A percentile compares a stretch with the other conserved stretches of the same genome.
phyloP scores from a whole-genome alignment of 331 rosid species.

The Erythrophleum ivorense region DNA sequence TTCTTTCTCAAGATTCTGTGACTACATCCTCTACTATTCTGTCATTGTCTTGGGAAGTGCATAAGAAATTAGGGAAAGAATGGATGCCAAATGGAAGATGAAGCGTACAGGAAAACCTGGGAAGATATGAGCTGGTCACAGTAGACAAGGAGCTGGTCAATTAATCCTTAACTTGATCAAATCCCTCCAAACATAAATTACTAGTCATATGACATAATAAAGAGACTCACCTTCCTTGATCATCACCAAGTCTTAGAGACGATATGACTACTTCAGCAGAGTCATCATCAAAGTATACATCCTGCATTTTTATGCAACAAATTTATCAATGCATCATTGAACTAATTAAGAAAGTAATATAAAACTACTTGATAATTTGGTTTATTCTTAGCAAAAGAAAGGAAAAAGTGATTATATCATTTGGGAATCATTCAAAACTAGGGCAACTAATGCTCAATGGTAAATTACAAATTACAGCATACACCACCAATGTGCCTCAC shows the following conservation, averaged over 20 bases:
- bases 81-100: conserved; percentile 33
- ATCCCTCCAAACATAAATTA: conserved; percentile 12
- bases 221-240: conserved; percentile 90
- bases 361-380: background rate
- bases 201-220: conserved; percentile 15
- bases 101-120: conserved; percentile 17
- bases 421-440: background rate
- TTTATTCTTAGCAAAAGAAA: background rate
- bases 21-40: conserved; percentile 18
- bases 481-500: background rate
- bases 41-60: conserved; percentile 17
- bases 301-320: conserved; percentile 56
- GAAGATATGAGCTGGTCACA: conserved; percentile 3
- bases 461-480: conserved; percentile 1
- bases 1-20: background rate
- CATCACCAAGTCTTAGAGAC: conserved; percentile 91
- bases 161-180: conserved; percentile 9
- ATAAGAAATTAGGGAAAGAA: background rate
- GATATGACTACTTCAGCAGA: conserved; percentile 98
- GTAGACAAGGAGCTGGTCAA: conserved; percentile 12
- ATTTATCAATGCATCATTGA: conserved; percentile 24
- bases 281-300: conserved; percentile 95
- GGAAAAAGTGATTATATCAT: conserved; percentile 1
- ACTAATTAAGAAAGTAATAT: background rate
- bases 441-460: background rate